Percentiles rank a stretch among this genome's conserved stretches.
These are phyloP conservation scores for Apiotrichum veenhuisii DNA, from an alignment of 1,284 basidiomycete genomes.

Conservation along the genomic window DNA sequence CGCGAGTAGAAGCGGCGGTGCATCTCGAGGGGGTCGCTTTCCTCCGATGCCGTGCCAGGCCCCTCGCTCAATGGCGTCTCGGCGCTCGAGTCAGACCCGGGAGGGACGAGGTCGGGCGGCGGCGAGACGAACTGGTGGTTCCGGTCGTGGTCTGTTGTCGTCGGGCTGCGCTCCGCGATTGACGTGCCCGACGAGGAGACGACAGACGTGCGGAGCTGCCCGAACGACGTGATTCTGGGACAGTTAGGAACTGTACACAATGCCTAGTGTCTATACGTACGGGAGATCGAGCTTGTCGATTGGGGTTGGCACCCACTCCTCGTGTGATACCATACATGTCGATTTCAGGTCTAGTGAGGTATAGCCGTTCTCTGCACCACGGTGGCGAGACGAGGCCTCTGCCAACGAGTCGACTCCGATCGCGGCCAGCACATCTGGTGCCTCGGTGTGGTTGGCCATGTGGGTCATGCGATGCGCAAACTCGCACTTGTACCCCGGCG, in stretches of 20 bases:
- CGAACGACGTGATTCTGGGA: too few relatives aligned
- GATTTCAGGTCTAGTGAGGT: too few relatives aligned
- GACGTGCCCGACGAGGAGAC: not conserved
- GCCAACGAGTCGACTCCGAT: not conserved
- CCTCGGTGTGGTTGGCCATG: conserved; percentile 47
- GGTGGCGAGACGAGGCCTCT: too few relatives aligned
- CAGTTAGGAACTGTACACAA: too few relatives aligned
- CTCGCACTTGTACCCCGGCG: conserved; percentile 36
- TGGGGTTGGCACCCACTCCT: too few relatives aligned
- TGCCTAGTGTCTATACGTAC: too few relatives aligned
- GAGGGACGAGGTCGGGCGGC: not conserved
- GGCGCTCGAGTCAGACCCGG: not conserved
- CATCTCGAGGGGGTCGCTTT: conserved; percentile 11
- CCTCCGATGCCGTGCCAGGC: not conserved
- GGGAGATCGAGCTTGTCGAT: too few relatives aligned
- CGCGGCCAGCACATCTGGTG: conserved; percentile 27
- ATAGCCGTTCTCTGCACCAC: too few relatives aligned
- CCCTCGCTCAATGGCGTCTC: not conserved
- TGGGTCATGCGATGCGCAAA: conserved; percentile 50
- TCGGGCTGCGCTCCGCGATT: not conserved
- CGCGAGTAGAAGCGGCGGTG: conserved; percentile 14
- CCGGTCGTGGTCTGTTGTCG: too few relatives aligned
- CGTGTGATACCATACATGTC: too few relatives aligned
- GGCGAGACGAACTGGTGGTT: not conserved
- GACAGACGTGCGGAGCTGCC: too few relatives aligned